These are phyloP conservation scores for Metarhizium album DNA, from an alignment of 2,329 filamentous ascomycete species.

Conservation along the genomic window DNA sequence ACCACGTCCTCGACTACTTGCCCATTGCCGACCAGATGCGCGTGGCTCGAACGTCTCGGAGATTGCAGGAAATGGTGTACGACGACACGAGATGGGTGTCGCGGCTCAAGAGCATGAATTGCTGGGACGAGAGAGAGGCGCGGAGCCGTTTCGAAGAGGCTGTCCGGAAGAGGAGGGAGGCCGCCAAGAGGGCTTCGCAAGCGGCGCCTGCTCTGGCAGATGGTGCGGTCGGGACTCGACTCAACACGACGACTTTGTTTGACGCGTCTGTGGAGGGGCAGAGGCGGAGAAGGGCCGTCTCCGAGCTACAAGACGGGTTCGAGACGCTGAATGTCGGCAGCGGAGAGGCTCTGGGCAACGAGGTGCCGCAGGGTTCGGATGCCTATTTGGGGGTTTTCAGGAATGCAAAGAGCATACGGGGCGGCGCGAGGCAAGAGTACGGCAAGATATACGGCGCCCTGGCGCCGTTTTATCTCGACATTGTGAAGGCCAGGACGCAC, in stretches of 20 bases:
- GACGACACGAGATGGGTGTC: constrained; percentile 94
- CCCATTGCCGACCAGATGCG: constrained; percentile 75
- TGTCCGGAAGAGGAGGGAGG: constrained; percentile 49
- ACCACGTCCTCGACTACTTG: constrained; percentile 79
- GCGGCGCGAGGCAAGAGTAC: constrained; percentile 79
- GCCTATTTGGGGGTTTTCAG: constrained; percentile 60
- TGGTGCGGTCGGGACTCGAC: constrained; percentile 9
- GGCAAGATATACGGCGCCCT: constrained; percentile 83
- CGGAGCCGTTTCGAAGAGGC: constrained; percentile 68
- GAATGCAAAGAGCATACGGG: constrained; percentile 65
- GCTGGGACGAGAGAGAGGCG: constrained; percentile 86
- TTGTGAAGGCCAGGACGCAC: constrained; percentile 60
- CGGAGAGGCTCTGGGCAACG: constrained; percentile 17
- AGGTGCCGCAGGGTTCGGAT: constrained; percentile 46
- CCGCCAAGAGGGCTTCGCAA: constrained; percentile 19
- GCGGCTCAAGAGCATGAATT: constrained; percentile 72
- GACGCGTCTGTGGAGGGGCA: constrained; percentile 62
- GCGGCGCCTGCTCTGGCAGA: constrained; percentile 13
- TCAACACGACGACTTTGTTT: constrained; percentile 49
- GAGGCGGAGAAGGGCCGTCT: constrained; percentile 30
- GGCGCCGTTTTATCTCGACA: constrained; percentile 79
- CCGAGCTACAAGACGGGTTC: constrained; percentile 54
- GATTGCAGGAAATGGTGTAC: constrained; percentile 96
- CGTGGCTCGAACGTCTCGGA: constrained; percentile 73
- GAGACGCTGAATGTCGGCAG: constrained; percentile 55